Percentiles rank a stretch among this genome's conserved stretches.
These are phyloP conservation scores for Trichoderma koningiopsis DNA, from an alignment of 2,329 filamentous ascomycete genomes.

Conservation along the genomic window DNA sequence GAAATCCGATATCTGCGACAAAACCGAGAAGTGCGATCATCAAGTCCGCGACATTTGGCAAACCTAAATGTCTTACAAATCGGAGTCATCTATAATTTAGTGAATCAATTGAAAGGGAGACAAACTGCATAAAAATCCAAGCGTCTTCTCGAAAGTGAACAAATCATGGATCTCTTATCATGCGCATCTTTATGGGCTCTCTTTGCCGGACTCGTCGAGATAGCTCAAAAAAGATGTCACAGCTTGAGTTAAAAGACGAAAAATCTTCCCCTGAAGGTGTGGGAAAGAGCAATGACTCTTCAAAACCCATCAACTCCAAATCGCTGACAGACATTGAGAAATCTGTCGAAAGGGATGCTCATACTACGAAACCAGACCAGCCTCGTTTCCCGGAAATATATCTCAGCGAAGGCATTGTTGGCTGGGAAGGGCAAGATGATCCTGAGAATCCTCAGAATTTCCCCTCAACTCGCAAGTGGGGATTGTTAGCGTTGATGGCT, in stretches of 20 bases:
- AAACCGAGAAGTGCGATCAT: not conserved
- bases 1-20: not conserved
- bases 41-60: not conserved
- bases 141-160: not conserved
- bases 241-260: not conserved
- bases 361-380: not conserved
- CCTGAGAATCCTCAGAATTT: constrained; percentile 64
- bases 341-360: not conserved
- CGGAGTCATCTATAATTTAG: not conserved
- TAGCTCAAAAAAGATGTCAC: not conserved
- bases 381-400: not conserved
- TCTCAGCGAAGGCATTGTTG: constrained; percentile 46
- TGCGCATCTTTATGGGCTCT: not conserved
- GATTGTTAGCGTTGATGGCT: constrained; percentile 42
- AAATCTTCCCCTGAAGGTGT: not conserved
- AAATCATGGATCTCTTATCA: not conserved
- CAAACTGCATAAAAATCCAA: not conserved
- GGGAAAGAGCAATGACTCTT: not conserved
- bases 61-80: not conserved
- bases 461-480: constrained; percentile 42
- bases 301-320: not conserved
- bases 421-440: constrained; percentile 62
- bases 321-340: not conserved
- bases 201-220: not conserved
- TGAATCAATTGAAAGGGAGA: not conserved